phyloP scores from a whole-genome alignment of 192 early-diverging fungal genomes.

The Ramicandelaber brevisporus region DNA sequence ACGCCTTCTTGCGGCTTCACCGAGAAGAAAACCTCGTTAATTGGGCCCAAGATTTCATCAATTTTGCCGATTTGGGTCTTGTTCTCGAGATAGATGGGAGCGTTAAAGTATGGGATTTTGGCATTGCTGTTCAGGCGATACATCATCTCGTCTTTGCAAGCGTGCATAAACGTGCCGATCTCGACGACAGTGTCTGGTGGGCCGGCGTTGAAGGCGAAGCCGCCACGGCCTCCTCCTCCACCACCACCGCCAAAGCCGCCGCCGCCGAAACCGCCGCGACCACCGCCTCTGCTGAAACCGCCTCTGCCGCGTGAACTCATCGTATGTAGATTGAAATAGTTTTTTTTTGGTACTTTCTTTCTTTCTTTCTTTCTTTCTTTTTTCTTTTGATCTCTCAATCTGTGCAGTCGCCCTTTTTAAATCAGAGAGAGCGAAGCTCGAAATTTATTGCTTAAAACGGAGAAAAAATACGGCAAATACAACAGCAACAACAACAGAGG shows the following conservation, averaged over 20 bases:
- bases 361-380: too few relatives aligned
- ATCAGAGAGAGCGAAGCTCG: too few relatives aligned
- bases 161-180: slow-evolving; percentile 76
- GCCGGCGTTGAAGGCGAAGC: slow-evolving; percentile 23
- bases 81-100: slow-evolving; percentile 92
- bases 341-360: too few relatives aligned
- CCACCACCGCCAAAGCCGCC: slow-evolving; percentile 11
- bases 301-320: slow-evolving; percentile 8
- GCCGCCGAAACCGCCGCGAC: slow-evolving; percentile 19
- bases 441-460: too few relatives aligned
- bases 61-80: slow-evolving; percentile 98
- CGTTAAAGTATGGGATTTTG: slow-evolving; percentile 98
- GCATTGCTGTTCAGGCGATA: slow-evolving; percentile 65
- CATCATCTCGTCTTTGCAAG: slow-evolving; percentile 95
- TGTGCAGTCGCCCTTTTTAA: too few relatives aligned
- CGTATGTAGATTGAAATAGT: too few relatives aligned
- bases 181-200: slow-evolving; percentile 55
- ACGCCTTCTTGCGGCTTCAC: slow-evolving; percentile 89
- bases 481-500: too few relatives aligned
- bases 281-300: slow-evolving; percentile 7
- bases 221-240: slow-evolving; percentile 23
- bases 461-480: too few relatives aligned
- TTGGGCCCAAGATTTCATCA: slow-evolving; percentile 91
- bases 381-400: too few relatives aligned
- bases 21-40: slow-evolving; percentile 95